Evolutionary conservation across 257 asterid genomes (phyloP).

Genomic region (Haberlea rhodopensis): DNA sequence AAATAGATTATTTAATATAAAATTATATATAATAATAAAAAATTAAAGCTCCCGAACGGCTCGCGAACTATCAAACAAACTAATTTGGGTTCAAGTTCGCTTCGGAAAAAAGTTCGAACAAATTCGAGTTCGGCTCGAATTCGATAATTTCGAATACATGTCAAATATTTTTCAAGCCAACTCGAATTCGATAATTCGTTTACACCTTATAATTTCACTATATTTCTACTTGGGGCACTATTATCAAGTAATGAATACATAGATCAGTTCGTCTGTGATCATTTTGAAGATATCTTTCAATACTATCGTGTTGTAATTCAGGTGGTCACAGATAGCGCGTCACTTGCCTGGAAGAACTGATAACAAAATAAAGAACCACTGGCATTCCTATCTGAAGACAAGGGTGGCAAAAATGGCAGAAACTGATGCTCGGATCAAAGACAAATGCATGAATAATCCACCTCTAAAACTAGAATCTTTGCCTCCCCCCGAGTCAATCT

Average conservation of each 20-base stretch:
- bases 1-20: too few relatives aligned
- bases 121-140: too few relatives aligned
- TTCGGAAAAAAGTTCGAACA: too few relatives aligned
- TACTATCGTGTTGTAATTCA: conserved; percentile 22
- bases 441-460: conserved; percentile 5
- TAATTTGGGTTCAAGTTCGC: too few relatives aligned
- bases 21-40: too few relatives aligned
- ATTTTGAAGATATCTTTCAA: neutral
- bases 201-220: neutral
- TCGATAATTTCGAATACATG: too few relatives aligned
- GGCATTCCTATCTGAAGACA: conserved; percentile 80
- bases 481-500: conserved; percentile 26
- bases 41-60: too few relatives aligned
- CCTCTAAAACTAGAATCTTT: conserved; percentile 22
- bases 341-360: conserved; percentile 78
- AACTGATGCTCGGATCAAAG: conserved; percentile 19
- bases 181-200: neutral
- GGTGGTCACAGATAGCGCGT: conserved; percentile 80
- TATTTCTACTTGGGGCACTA: too few relatives aligned
- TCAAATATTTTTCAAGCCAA: too few relatives aligned
- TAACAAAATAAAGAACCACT: conserved; percentile 67
- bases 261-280: neutral
- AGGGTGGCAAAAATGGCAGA: conserved; percentile 30
- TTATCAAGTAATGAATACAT: too few relatives aligned
- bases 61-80: too few relatives aligned